A percentile compares a stretch with the other conserved stretches of the same genome.
Evolutionary conservation across 1,284 basidiomycete species (phyloP).

Genomic region (Naganishia sp.): DNA sequence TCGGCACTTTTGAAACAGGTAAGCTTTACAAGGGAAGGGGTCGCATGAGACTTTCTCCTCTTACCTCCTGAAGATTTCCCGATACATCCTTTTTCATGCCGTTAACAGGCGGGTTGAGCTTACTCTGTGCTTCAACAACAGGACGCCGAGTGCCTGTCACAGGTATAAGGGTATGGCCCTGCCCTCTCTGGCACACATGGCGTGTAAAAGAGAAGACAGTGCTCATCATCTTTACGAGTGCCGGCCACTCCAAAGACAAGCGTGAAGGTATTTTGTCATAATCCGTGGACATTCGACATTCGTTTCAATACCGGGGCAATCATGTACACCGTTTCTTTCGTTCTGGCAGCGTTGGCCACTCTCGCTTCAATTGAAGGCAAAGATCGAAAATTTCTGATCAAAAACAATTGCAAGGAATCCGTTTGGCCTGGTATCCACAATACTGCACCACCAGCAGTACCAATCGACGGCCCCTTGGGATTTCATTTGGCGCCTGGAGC

Average conservation of each 20-base stretch:
- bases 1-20: too few species aligned
- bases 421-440: conserved; percentile 19
- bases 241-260: conserved; percentile 5
- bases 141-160: too few species aligned
- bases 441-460: not conserved
- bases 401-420: conserved; percentile 6
- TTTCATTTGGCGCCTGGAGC: not conserved
- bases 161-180: too few species aligned
- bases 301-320: not conserved
- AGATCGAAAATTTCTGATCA: conserved; percentile 4
- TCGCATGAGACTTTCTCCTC: too few species aligned
- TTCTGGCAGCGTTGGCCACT: conserved; percentile 8
- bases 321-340: not conserved
- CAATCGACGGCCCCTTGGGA: not conserved
- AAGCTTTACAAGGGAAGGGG: too few species aligned
- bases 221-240: not conserved
- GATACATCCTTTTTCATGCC: too few species aligned
- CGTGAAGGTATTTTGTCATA: not conserved
- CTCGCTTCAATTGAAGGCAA: conserved; percentile 1
- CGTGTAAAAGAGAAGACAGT: not conserved
- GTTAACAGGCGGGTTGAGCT: too few species aligned
- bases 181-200: not conserved
- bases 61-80: too few species aligned
- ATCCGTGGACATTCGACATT: not conserved
- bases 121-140: too few species aligned